These are phyloP conservation scores for Colletotrichum lentis DNA, from an alignment of 2,329 filamentous ascomycete species.

Conservation along the genomic window DNA sequence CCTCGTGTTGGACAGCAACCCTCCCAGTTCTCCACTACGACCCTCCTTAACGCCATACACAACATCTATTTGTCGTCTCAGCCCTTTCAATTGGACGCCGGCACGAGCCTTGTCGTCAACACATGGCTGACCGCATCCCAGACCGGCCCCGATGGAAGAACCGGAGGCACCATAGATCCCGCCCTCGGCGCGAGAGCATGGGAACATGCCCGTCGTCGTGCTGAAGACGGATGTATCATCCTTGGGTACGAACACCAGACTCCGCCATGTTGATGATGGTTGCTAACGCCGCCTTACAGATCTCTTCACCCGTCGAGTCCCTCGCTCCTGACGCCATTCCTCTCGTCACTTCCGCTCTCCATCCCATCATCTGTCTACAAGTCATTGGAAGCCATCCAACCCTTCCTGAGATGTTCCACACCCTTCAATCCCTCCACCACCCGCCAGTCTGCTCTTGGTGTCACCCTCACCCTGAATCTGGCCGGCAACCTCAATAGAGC, in stretches of 20 bases:
- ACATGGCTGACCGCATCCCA: conserved; percentile 89
- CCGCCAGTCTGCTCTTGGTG: conserved; percentile 80
- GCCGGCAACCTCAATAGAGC: conserved; percentile 80
- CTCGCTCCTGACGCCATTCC: conserved; percentile 82
- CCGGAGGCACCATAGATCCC: conserved; percentile 81
- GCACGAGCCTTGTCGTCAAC: conserved; percentile 91
- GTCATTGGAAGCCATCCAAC: conserved; percentile 80
- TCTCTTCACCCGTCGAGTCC: conserved; percentile 90
- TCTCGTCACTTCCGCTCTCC: conserved; percentile 80
- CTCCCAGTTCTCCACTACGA: conserved; percentile 88
- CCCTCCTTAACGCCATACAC: conserved; percentile 89
- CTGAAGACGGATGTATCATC: conserved; percentile 93
- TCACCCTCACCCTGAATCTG: conserved; percentile 83
- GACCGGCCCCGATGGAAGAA: conserved; percentile 71
- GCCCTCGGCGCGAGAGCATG: conserved; percentile 83
- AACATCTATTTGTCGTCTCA: conserved; percentile 84
- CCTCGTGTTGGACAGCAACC: conserved; percentile 71
- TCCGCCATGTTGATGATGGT: neutral
- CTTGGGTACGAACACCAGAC: conserved; percentile 70
- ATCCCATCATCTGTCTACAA: conserved; percentile 80
- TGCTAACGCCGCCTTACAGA: conserved; percentile 54
- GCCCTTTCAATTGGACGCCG: conserved; percentile 87
- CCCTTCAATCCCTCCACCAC: conserved; percentile 87
- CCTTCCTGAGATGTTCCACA: conserved; percentile 87
- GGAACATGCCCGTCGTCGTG: conserved; percentile 94